Evolutionary conservation across 2,329 filamentous ascomycete genomes (phyloP).

Genomic region (Alternaria arbusti): DNA sequence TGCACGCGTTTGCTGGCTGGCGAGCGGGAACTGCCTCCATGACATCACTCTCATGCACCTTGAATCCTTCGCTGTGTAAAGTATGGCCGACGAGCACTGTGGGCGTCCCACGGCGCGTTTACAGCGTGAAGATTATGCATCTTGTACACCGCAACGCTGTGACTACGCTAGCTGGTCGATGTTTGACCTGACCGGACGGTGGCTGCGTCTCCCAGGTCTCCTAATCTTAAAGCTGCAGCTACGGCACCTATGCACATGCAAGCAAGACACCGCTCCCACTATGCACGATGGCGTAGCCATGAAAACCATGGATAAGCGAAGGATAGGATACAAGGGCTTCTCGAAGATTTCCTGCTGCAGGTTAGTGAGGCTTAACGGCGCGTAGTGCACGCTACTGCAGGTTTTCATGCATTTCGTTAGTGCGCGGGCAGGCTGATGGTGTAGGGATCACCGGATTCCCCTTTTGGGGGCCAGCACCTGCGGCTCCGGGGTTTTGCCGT

Average conservation of each 20-base stretch:
- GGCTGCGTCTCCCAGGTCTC: background rate
- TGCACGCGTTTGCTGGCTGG: background rate
- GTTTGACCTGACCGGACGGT: conserved; percentile 10
- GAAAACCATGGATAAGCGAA: conserved; percentile 1
- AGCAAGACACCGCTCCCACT: conserved; percentile 7
- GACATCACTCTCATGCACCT: conserved; percentile 6
- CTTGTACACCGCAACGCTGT: conserved; percentile 6
- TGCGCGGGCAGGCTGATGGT: conserved; percentile 4
- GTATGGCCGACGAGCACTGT: conserved; percentile 1
- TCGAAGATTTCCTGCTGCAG: conserved; percentile 8
- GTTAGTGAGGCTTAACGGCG: conserved; percentile 16
- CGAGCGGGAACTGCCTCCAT: background rate
- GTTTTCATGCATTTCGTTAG: conserved; percentile 12
- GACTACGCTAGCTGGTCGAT: background rate
- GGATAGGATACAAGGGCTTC: conserved; percentile 2
- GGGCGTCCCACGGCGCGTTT: background rate
- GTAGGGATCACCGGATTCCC: conserved; percentile 3
- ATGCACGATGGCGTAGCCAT: conserved; percentile 9
- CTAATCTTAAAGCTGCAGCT: background rate
- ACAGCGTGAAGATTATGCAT: background rate
- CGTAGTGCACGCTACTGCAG: conserved; percentile 14
- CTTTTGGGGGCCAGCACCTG: background rate
- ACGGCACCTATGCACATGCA: conserved; percentile 9
- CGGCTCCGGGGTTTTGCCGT: conserved; percentile 14
- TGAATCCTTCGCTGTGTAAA: background rate